phyloP scores from a whole-genome alignment of 2,329 filamentous ascomycete species.

The Immersiporthe knoxdaviesiana region DNA sequence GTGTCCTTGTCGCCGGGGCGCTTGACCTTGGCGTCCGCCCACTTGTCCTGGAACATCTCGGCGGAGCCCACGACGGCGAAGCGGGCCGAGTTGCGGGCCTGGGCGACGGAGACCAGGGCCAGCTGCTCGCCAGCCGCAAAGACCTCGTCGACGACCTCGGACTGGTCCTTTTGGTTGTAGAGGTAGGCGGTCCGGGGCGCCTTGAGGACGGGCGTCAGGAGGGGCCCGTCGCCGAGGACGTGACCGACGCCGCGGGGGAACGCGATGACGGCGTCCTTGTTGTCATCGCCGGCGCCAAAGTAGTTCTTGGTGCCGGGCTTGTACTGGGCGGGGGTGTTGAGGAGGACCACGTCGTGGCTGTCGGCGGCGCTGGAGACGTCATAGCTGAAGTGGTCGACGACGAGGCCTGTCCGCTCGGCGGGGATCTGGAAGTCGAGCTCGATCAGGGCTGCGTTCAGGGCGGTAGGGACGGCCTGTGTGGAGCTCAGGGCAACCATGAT shows the following conservation, averaged over 20 bases:
- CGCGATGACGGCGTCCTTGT: conserved; percentile 65
- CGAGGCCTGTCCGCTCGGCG: conserved; percentile 77
- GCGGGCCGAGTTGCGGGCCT: conserved; percentile 91
- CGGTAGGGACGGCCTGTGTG: conserved; percentile 68
- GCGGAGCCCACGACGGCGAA: conserved; percentile 83
- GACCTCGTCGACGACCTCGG: conserved; percentile 72
- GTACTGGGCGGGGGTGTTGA: conserved; percentile 68
- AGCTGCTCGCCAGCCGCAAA: conserved; percentile 86
- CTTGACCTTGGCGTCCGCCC: conserved; percentile 82
- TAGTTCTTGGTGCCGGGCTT: conserved; percentile 74
- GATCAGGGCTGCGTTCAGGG: conserved; percentile 76
- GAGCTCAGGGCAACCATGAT: conserved; percentile 84
- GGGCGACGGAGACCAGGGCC: conserved; percentile 79
- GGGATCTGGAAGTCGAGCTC: conserved; percentile 92
- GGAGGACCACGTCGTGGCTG: conserved; percentile 83
- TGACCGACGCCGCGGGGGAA: conserved; percentile 83
- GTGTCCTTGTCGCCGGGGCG: conserved; percentile 55
- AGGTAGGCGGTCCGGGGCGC: conserved; percentile 86
- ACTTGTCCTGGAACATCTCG: conserved; percentile 85
- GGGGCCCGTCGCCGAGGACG: conserved; percentile 74
- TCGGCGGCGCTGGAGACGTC: conserved; percentile 77
- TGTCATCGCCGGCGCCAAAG: conserved; percentile 69
- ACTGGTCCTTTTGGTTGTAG: conserved; percentile 90
- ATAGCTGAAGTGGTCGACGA: conserved; percentile 96
- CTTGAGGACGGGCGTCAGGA: conserved; percentile 80